Conservation (phyloP, 345 rosid species). For the Dovyalis caffra region DNA sequence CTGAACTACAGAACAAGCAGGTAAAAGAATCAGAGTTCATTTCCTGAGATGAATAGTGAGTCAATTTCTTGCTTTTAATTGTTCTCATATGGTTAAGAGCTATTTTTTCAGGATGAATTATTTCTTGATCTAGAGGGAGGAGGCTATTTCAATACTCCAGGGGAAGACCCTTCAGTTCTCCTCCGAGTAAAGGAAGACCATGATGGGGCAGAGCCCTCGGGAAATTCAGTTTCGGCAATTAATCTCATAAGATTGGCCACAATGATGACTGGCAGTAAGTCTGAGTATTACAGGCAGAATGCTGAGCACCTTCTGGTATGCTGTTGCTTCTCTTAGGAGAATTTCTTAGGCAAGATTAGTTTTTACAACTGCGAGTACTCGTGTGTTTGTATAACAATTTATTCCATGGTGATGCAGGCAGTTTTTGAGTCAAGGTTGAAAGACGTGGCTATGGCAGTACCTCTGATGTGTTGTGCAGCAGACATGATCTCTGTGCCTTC, state of each 20-base stretch:
- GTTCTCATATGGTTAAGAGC: not conserved
- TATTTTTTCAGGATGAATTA: constrained; percentile 63
- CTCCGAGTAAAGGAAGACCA: constrained; percentile 95
- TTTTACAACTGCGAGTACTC: not conserved
- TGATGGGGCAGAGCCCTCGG: constrained; percentile 98
- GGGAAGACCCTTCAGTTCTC: constrained; percentile 88
- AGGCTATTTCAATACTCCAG: constrained; percentile 81
- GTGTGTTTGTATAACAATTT: constrained; percentile 1
- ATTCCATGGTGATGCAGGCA: constrained; percentile 42
- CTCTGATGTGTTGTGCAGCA: constrained; percentile 87
- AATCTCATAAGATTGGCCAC: constrained; percentile 84
- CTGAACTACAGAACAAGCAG: constrained; percentile 76
- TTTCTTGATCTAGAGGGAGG: constrained; percentile 91
- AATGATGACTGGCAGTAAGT: constrained; percentile 50
- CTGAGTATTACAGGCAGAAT: constrained; percentile 52
- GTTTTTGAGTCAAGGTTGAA: constrained; percentile 76
- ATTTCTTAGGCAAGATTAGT: not conserved
- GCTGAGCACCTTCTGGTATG: constrained; percentile 80
- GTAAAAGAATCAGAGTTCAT: constrained; percentile 27
- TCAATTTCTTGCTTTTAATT: not conserved
- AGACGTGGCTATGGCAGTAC: constrained; percentile 85
- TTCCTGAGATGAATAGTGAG: not conserved
- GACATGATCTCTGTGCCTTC: constrained; percentile 62
- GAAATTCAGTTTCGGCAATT: constrained; percentile 82
- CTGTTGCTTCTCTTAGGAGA: not conserved